Base-by-base conservation (phyloP, 2,329 filamentous ascomycete species). In the Aspergillus sclerotialis region DNA sequence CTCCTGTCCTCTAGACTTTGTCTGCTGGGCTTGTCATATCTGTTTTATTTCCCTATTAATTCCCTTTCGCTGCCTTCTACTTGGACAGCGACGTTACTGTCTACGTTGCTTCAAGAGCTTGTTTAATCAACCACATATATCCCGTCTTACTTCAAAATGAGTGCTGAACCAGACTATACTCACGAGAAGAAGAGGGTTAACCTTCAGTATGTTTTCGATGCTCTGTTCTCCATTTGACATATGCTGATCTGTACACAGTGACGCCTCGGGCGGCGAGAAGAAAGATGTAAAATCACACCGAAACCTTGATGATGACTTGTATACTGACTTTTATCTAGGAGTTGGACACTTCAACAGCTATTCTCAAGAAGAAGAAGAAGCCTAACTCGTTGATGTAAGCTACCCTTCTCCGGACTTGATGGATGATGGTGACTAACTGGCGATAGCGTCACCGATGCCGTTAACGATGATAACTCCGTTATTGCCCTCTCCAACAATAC, bases 361-460 rank as follows among this genome's bases (percentile, higher is more conserved):
- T 98, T 55, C 78, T 98, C 58, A 96, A 95, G 75, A 96, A 96
- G 78, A 98, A 98, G 84, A 98, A 98, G 89, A 98, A 98, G 86
- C 89, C 89, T 55, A 98, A 98, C 70, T 93, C 90, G 60, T 70
- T 98, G 64, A 94, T 98, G 88, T 94, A 75, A 64, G 82, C 65
- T 28, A 19, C 11, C 24, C 26, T 12, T 29, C 21, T 29, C 16
- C 17, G 33, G 28, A 18, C 9, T 17, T 27, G n/a, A 28, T 33
- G 26, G 21, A 41, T 33, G 34, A 46, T 45, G 44, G 49, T 55
- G 38, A 54, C 44, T 36, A 26, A 38, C 35, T 31, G 35, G 36
- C 24, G 40, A 49, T 56, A 94, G 88, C 72, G 92, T 98, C 49
- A 96, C 92, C 59, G 93, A 98, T 78, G 89, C 92, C 65, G 78